Percentiles rank a stretch among this genome's conserved stretches.
These are phyloP conservation scores for Euphrasia confusa DNA, from an alignment of 257 asterid genomes.

Conservation along the genomic window DNA sequence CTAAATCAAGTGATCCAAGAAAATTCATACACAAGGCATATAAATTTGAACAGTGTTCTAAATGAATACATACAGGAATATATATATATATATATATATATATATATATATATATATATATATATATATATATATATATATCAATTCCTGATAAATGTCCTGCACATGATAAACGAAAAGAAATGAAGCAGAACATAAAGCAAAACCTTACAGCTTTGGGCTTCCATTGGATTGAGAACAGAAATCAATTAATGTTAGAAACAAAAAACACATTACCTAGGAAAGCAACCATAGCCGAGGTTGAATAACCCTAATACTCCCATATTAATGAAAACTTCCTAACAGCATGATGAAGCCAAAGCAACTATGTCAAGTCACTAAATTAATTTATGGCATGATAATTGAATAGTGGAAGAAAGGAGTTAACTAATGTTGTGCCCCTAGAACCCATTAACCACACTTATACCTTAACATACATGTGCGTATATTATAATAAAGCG, in stretches of 20 bases:
- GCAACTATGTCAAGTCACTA: slow-evolving; percentile 20
- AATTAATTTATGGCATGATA: slow-evolving; percentile 13
- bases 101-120: slow-evolving; percentile 15
- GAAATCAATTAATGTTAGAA: too few relatives aligned
- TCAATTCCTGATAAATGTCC: slow-evolving; percentile 4
- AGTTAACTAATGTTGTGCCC: slow-evolving; percentile 11
- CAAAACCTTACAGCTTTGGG: neutral
- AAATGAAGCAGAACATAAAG: slow-evolving; percentile 9
- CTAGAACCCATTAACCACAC: slow-evolving; percentile 6
- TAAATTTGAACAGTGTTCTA: slow-evolving; percentile 20
- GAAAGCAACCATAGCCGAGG: slow-evolving; percentile 18
- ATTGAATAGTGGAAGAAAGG: slow-evolving; percentile 6
- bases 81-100: slow-evolving; percentile 14
- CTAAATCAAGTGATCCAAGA: slow-evolving; percentile 35
- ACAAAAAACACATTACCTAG: neutral
- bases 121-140: slow-evolving; percentile 15
- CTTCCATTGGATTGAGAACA: too few relatives aligned
- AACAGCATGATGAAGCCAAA: slow-evolving; percentile 11
- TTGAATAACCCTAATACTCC: slow-evolving; percentile 7
- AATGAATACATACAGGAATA: slow-evolving; percentile 7
- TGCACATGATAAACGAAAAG: slow-evolving; percentile 3
- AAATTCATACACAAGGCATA: slow-evolving; percentile 18
- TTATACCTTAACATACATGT: slow-evolving; percentile 4
- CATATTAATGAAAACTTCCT: slow-evolving; percentile 10
- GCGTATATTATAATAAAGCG: slow-evolving; percentile 9